Conservation (phyloP, 2,329 filamentous ascomycete genomes). For the Rutstroemia sp. region DNA sequence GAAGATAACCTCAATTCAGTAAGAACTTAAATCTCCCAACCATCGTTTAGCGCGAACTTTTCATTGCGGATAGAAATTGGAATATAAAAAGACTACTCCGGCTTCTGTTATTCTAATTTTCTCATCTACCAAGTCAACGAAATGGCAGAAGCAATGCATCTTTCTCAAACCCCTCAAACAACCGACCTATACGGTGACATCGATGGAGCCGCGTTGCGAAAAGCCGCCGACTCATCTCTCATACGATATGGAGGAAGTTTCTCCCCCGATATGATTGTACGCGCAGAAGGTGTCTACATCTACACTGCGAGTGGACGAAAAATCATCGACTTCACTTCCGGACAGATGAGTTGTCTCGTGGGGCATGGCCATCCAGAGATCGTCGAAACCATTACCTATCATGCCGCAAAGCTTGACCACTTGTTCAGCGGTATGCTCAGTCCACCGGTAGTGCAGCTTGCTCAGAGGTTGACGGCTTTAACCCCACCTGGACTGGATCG, state of each 20-base stretch:
- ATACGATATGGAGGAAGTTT: conserved; percentile 20
- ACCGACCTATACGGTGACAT: conserved; percentile 11
- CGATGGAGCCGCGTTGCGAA: conserved; percentile 11
- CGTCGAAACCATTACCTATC: conserved; percentile 41
- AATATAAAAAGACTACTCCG: too few relatives aligned
- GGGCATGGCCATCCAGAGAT: conserved; percentile 53
- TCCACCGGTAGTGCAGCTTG: conserved; percentile 48
- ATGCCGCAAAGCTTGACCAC: conserved; percentile 48
- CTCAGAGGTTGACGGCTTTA: conserved; percentile 40
- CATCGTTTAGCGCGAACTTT: too few relatives aligned
- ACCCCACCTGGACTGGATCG: conserved; percentile 44
- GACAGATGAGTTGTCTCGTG: conserved; percentile 52
- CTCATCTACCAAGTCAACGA: neutral
- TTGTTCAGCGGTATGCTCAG: conserved; percentile 52
- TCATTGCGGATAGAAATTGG: too few relatives aligned
- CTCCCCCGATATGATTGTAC: conserved; percentile 16
- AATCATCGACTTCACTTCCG: conserved; percentile 52
- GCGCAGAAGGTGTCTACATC: conserved; percentile 27
- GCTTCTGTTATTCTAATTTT: too few relatives aligned
- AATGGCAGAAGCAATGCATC: neutral
- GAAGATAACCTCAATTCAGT: too few relatives aligned
- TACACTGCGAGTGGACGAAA: conserved; percentile 36
- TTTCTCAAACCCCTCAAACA: neutral
- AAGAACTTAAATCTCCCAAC: too few relatives aligned
- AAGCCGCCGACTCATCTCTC: conserved; percentile 10